A percentile compares a stretch with the other conserved stretches of the same genome.
These are phyloP conservation scores for Wickerhamiella occidentalis DNA, from an alignment of 805 yeast species.

Conservation along the genomic window DNA sequence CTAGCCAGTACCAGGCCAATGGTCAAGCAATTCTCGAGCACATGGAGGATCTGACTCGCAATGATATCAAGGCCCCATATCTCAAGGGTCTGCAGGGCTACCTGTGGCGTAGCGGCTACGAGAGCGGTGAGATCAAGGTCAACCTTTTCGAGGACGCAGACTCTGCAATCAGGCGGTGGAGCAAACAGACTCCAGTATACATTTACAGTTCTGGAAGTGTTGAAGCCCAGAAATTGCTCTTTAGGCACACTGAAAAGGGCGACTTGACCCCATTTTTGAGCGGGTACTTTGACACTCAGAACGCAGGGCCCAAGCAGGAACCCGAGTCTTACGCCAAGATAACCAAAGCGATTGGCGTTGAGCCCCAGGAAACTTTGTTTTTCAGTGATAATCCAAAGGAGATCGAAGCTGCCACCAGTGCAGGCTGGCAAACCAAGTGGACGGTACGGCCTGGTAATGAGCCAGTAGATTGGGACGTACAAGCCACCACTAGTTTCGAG, in stretches of 20 bases:
- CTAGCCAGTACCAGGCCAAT: slow-evolving; percentile 27
- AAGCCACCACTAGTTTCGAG: background rate
- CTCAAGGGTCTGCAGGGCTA: slow-evolving; percentile 73
- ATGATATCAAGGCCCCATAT: slow-evolving; percentile 65
- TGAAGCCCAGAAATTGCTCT: slow-evolving; percentile 71
- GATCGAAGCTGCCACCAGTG: slow-evolving; percentile 57
- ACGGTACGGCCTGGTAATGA: slow-evolving; percentile 70
- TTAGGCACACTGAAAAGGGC: slow-evolving; percentile 41
- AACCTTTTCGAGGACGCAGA: slow-evolving; percentile 70
- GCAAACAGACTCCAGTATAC: slow-evolving; percentile 30
- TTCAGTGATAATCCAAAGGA: slow-evolving; percentile 73
- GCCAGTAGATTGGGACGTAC: slow-evolving; percentile 10
- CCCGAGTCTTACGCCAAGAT: slow-evolving; percentile 48
- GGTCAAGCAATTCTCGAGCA: slow-evolving; percentile 33
- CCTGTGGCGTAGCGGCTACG: slow-evolving; percentile 74
- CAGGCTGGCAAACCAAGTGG: slow-evolving; percentile 47
- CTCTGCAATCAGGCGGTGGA: slow-evolving; percentile 38
- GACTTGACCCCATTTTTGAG: slow-evolving; percentile 37
- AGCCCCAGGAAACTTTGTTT: slow-evolving; percentile 38
- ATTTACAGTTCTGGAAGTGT: slow-evolving; percentile 88
- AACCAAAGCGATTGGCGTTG: slow-evolving; percentile 30
- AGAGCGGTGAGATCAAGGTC: slow-evolving; percentile 59
- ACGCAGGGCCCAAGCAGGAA: slow-evolving; percentile 63
- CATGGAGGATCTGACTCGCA: slow-evolving; percentile 43
- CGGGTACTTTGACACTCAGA: slow-evolving; percentile 77